Evolutionary conservation across 768 basidiomycete species (phyloP).

Genomic region (Chlorophyllum brunneum): DNA sequence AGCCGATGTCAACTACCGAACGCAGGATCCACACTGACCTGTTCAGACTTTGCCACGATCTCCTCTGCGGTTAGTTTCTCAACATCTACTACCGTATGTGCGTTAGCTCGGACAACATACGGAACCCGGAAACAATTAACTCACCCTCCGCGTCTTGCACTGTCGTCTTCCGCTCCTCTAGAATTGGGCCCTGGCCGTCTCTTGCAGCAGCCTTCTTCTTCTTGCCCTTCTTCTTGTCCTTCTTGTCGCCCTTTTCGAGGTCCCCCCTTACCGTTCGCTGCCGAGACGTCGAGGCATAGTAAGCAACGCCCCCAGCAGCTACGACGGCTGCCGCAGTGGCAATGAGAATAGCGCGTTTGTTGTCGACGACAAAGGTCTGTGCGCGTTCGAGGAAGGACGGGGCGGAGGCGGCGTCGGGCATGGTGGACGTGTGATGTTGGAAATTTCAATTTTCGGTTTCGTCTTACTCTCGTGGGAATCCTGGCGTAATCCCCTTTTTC

Average conservation of each 20-base stretch:
- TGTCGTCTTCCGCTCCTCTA: constrained; percentile 65
- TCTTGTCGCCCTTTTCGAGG: constrained; percentile 41
- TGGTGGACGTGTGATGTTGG: constrained; percentile 11
- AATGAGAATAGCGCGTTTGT: constrained; percentile 73
- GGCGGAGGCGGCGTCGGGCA: constrained; percentile 17
- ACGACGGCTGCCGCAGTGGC: constrained; percentile 68
- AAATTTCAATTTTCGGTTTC: constrained; percentile 11
- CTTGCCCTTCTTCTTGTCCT: constrained; percentile 43
- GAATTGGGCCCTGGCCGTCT: constrained; percentile 66
- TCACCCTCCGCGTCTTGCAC: constrained; percentile 31
- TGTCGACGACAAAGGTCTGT: constrained; percentile 66
- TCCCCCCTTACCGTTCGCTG: constrained; percentile 27
- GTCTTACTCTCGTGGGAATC: constrained; percentile 6
- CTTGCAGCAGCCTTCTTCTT: constrained; percentile 58
- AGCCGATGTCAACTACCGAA: constrained; percentile 5
- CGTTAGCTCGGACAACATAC: background rate
- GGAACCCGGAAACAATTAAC: background rate
- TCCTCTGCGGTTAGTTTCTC: constrained; percentile 49
- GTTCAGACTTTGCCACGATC: constrained; percentile 52
- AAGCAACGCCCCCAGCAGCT: constrained; percentile 72
- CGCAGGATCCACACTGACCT: constrained; percentile 36
- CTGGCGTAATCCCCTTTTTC: constrained; percentile 7
- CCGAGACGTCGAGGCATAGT: constrained; percentile 63
- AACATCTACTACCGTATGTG: constrained; percentile 25
- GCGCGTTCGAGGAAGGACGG: constrained; percentile 53